phyloP scores from a whole-genome alignment of 108 stramenopile genomes.

The Chaetoceros muelleri region DNA sequence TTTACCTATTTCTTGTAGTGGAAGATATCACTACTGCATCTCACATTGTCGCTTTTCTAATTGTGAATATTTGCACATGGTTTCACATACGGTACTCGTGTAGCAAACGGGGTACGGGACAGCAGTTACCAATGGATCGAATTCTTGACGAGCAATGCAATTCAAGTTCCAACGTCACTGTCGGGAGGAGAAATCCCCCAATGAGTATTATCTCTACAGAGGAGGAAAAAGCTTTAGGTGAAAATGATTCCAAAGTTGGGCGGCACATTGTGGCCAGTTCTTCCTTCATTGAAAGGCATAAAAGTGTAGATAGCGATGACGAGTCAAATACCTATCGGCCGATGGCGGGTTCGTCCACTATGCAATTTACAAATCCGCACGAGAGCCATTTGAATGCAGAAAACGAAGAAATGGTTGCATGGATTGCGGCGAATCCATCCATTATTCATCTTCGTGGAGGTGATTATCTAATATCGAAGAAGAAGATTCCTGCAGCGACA shows the following conservation, averaged over 20 bases:
- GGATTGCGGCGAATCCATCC: slow-evolving; percentile 28
- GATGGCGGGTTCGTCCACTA: slow-evolving; percentile 46
- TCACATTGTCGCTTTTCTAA: too few relatives aligned
- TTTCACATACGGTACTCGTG: too few relatives aligned
- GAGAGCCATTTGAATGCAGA: slow-evolving; percentile 32
- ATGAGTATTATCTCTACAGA: background rate
- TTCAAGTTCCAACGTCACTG: too few relatives aligned
- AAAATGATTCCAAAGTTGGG: too few relatives aligned
- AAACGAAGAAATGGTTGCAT: slow-evolving; percentile 46
- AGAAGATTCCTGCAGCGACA: slow-evolving; percentile 60
- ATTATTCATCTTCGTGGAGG: slow-evolving; percentile 44
- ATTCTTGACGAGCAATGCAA: too few relatives aligned
- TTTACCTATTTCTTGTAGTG: too few relatives aligned
- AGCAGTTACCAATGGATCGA: too few relatives aligned
- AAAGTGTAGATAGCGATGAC: background rate
- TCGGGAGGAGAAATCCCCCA: too few relatives aligned
- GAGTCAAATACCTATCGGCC: slow-evolving; percentile 14
- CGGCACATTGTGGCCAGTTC: background rate
- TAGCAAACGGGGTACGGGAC: too few relatives aligned
- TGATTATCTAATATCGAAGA: slow-evolving; percentile 60
- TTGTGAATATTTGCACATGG: too few relatives aligned
- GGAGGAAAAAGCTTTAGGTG: too few relatives aligned
- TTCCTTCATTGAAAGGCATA: background rate
- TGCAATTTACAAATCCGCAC: slow-evolving; percentile 36
- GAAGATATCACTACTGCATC: too few relatives aligned